Conservation (phyloP, 331 rosid species). For the Saraca asoca region DNA sequence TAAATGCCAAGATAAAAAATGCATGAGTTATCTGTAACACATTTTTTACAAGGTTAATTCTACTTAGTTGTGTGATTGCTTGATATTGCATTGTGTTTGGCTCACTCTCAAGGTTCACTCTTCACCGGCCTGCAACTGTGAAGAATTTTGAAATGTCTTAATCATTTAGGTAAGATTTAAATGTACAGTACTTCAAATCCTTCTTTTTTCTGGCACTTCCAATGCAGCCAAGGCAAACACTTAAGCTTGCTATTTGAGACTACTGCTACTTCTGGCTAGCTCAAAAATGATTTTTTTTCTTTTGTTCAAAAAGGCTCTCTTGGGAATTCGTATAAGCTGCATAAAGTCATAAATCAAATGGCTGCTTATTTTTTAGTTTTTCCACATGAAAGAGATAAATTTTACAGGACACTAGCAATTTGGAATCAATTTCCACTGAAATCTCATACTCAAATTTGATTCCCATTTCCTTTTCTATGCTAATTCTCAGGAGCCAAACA, state of each 20-base stretch:
- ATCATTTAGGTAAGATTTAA: not conserved
- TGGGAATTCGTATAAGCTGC: not conserved
- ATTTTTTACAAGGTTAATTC: constrained; percentile 1
- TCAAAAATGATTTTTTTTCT: not conserved
- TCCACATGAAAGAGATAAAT: not conserved
- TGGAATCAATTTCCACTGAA: not conserved
- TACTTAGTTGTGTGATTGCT: not conserved
- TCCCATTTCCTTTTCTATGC: not conserved
- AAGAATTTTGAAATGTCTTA: not conserved
- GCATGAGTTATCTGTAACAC: constrained; percentile 25
- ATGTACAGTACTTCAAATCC: not conserved
- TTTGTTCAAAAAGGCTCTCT: too few species aligned
- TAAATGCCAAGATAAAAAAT: constrained; percentile 28
- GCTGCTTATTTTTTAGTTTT: not conserved
- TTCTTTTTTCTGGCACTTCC: not conserved
- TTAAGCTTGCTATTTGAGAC: not conserved
- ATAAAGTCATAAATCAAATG: not conserved
- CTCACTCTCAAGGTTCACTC: not conserved
- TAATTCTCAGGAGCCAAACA: constrained; percentile 28
- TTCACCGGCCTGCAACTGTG: not conserved
- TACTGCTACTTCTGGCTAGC: not conserved
- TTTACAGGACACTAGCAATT: not conserved
- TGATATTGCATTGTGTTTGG: not conserved
- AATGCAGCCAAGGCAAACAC: not conserved
- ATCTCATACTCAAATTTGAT: not conserved